These are phyloP conservation scores for Rossbeevera mucosa DNA, from an alignment of 768 basidiomycete genomes.

Conservation along the genomic window DNA sequence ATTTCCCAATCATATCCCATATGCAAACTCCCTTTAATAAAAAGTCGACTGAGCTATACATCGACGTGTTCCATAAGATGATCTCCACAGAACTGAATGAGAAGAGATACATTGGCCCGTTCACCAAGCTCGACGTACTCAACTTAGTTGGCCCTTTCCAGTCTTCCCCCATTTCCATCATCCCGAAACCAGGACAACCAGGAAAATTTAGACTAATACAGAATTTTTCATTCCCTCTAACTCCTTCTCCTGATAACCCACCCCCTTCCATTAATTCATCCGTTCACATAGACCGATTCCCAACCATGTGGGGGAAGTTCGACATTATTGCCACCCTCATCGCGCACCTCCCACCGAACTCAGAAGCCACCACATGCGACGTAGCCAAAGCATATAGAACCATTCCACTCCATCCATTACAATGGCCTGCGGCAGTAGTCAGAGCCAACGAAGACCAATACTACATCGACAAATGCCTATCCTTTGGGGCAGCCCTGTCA, in stretches of 20 bases:
- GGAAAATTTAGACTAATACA: too few relatives aligned
- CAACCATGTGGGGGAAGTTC: background rate
- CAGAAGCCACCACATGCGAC: background rate
- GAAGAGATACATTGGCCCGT: background rate
- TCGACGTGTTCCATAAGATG: background rate
- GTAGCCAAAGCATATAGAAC: background rate
- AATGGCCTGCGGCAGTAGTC: background rate
- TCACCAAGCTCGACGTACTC: too few relatives aligned
- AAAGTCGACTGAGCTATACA: background rate
- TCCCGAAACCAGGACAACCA: too few relatives aligned
- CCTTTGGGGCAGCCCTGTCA: background rate
- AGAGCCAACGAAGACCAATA: background rate
- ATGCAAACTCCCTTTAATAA: background rate
- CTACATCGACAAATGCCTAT: background rate
- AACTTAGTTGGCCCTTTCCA: too few relatives aligned
- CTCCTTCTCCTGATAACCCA: background rate
- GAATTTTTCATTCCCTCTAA: too few relatives aligned
- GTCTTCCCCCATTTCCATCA: too few relatives aligned
- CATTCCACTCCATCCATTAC: background rate
- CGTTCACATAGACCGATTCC: background rate
- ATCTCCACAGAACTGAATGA: background rate
- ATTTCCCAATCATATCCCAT: background rate
- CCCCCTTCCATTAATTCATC: background rate
- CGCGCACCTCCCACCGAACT: background rate
- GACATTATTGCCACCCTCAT: background rate